Evolutionary conservation across 2,329 filamentous ascomycete genomes (phyloP).

Genomic region (Cladosporium colombiae): DNA sequence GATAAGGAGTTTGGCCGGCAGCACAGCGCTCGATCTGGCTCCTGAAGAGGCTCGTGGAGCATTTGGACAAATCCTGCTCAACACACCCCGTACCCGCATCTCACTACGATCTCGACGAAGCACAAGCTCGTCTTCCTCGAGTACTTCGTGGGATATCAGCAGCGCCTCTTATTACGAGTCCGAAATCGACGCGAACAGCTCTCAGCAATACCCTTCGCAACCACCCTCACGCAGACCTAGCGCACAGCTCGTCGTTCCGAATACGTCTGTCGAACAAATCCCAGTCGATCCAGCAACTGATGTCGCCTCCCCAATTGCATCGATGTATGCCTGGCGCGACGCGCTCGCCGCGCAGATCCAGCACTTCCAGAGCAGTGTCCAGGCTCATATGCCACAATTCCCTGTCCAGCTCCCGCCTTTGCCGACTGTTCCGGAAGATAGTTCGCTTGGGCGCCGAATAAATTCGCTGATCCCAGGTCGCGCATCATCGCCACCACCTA

Average conservation of each 20-base stretch:
- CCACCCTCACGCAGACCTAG: slow-evolving; percentile 7
- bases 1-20: slow-evolving; percentile 68
- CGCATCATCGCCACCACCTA: not conserved
- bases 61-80: slow-evolving; percentile 18
- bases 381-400: slow-evolving; percentile 61
- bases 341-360: slow-evolving; percentile 73
- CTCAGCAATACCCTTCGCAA: slow-evolving; percentile 2
- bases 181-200: slow-evolving; percentile 18
- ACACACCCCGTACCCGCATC: slow-evolving; percentile 21
- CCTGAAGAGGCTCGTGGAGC: slow-evolving; percentile 13
- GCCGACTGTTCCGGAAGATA: slow-evolving; percentile 36
- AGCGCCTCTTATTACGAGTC: slow-evolving; percentile 25
- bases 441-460: slow-evolving; percentile 1
- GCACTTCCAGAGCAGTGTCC: slow-evolving; percentile 72
- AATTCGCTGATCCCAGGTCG: slow-evolving; percentile 13
- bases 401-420: slow-evolving; percentile 47
- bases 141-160: slow-evolving; percentile 23
- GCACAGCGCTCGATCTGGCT: slow-evolving; percentile 70
- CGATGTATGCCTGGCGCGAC: slow-evolving; percentile 70
- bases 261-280: not conserved
- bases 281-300: not conserved
- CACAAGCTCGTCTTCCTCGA: slow-evolving; percentile 16
- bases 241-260: not conserved
- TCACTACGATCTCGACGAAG: slow-evolving; percentile 9
- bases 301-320: slow-evolving; percentile 54